A percentile compares a stretch with the other conserved stretches of the same genome.
Evolutionary conservation across 2,329 filamentous ascomycete species (phyloP).

Genomic region (Cladosporium halotolerans): DNA sequence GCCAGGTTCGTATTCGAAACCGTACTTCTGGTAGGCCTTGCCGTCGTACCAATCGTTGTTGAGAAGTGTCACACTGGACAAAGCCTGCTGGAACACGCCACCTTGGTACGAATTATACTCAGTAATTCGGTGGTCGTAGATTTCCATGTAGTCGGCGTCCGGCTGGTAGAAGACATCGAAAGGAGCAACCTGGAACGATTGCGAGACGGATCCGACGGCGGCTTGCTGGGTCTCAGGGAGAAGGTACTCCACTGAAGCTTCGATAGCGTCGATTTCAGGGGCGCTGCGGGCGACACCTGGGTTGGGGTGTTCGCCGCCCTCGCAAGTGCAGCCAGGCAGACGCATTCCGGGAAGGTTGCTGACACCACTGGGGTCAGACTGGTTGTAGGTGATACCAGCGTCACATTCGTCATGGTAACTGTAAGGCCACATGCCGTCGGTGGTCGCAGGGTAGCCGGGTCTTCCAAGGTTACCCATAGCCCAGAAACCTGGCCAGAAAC

Average conservation of each 20-base stretch:
- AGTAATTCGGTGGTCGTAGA: slow-evolving; percentile 44
- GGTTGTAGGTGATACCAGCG: slow-evolving; percentile 45
- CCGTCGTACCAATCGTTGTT: slow-evolving; percentile 53
- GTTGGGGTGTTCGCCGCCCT: slow-evolving; percentile 42
- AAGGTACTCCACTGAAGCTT: slow-evolving; percentile 35
- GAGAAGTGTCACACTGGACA: slow-evolving; percentile 49
- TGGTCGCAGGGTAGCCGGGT: slow-evolving; percentile 47
- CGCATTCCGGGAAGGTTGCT: slow-evolving; percentile 41
- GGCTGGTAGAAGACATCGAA: slow-evolving; percentile 48
- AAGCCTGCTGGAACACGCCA: slow-evolving; percentile 50
- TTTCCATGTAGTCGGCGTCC: slow-evolving; percentile 47
- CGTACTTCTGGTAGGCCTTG: slow-evolving; percentile 48
- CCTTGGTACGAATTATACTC: slow-evolving; percentile 48
- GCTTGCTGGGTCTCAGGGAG: slow-evolving; percentile 31
- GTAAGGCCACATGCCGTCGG: slow-evolving; percentile 51
- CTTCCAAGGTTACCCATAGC: slow-evolving; percentile 50
- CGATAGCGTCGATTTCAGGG: slow-evolving; percentile 45
- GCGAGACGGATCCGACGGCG: slow-evolving; percentile 41
- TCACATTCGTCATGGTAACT: slow-evolving; percentile 46
- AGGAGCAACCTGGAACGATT: slow-evolving; percentile 45
- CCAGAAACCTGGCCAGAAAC: slow-evolving; percentile 50
- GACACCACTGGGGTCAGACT: slow-evolving; percentile 39
- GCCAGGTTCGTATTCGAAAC: slow-evolving; percentile 50
- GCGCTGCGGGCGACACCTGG: slow-evolving; percentile 43
- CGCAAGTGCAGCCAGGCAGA: slow-evolving; percentile 40